phyloP scores from a whole-genome alignment of 73 alveolate genomes.

The Tetrahymena malaccensis region DNA sequence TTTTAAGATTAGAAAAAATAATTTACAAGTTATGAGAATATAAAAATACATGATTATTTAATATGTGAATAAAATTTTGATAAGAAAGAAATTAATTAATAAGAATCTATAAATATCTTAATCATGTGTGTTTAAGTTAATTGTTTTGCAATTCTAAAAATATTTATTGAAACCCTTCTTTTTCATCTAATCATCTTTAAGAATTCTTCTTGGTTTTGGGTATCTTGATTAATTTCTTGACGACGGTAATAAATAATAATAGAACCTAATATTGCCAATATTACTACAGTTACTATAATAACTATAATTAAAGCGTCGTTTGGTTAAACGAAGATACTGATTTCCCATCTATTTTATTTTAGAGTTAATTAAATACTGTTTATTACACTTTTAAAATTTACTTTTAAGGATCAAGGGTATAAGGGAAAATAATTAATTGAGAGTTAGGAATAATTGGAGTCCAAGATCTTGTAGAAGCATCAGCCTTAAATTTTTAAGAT shows the following conservation, averaged over 20 bases:
- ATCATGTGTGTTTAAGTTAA: no score
- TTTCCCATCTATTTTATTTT: slow-evolving; percentile 16
- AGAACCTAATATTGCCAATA: slow-evolving; percentile 18
- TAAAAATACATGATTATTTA: not conserved
- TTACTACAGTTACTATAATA: slow-evolving; percentile 25
- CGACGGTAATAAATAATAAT: slow-evolving; percentile 32
- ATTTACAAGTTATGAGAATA: not conserved
- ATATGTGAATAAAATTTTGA: not conserved
- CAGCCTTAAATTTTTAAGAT: not conserved
- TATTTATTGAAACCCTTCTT: no score
- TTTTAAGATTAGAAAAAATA: not conserved
- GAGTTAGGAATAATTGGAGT: slow-evolving; percentile 48
- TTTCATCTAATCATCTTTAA: slow-evolving; percentile 29
- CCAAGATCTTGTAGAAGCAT: slow-evolving; percentile 8
- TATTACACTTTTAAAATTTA: not conserved
- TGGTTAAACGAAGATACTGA: slow-evolving; percentile 23
- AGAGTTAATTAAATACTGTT: not conserved
- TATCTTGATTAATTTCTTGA: slow-evolving; percentile 31
- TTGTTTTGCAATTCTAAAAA: no score
- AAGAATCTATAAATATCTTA: not conserved
- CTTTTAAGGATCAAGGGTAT: not conserved
- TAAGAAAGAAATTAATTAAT: not conserved
- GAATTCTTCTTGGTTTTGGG: slow-evolving; percentile 9
- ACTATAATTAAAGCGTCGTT: slow-evolving; percentile 27
- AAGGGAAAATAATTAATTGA: slow-evolving; percentile 31